Base-by-base conservation (phyloP, 139 green algal species). In the Tetratostichococcus sp. region DNA sequence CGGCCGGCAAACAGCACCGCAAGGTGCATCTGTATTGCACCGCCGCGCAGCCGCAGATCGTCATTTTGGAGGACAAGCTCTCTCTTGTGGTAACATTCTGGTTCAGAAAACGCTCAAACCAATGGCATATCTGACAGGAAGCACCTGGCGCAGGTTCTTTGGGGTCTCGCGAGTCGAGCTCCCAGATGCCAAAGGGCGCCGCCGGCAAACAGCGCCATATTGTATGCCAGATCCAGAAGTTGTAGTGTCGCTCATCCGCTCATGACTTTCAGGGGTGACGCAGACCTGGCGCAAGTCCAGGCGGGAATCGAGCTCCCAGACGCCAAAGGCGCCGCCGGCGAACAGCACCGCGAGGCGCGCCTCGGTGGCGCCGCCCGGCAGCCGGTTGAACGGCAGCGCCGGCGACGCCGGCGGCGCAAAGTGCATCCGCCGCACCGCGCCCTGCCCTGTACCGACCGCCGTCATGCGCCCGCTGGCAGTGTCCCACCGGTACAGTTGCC, bases 401-500 rank as follows among this genome's bases (percentile, higher is more conserved):
- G 76, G 75, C 25, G 76, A 70, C 25, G 77, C 74, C 0, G 77
- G 70, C 4, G 84, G 77, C 4, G 77, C 80, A 59, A 87, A 77
- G 11, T 78, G 76, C n/a, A 89, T 82, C n/a, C 80, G 73, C 43
- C 85, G 43, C 4, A 87, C 80, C 26, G 73, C 34, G 25, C 85
- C 85, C 73, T 72, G 72, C 66, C 73, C 79, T 2, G 84, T 89
- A 11, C 43, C 25, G 25, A 84, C 1, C 21, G 75, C n/a, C 39
- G 73, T 83, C 35, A 75, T 80, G 21, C 70, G 66, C 14, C 86
- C 86, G 4, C 72, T 86, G 31, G 31, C 65, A 26, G 79, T 87
- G 77, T 95, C 87, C 91, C 92, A 97, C 30, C 86, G 72, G 57
- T 81, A 80, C 62, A 97, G 79, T 16, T 70, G 77, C 30, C 91